These are phyloP conservation scores for Aspergillus pseudoglaucus DNA, from an alignment of 2,329 filamentous ascomycete genomes.

Conservation along the genomic window DNA sequence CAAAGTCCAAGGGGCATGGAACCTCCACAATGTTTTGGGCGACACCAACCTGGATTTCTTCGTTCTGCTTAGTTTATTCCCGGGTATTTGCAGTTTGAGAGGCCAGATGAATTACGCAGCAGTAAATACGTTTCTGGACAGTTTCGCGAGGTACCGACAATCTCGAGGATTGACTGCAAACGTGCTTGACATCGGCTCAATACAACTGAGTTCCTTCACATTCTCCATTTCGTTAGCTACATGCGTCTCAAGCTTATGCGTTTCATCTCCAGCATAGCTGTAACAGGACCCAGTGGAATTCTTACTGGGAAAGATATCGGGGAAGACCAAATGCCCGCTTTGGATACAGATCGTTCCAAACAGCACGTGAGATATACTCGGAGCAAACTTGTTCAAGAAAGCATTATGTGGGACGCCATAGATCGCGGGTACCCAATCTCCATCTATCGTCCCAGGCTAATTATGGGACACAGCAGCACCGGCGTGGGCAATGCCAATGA, in stretches of 20 bases:
- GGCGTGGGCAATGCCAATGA: slow-evolving; percentile 12
- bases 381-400: slow-evolving; percentile 17
- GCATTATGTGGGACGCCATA: slow-evolving; percentile 12
- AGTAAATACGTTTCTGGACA: slow-evolving; percentile 32
- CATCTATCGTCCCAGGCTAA: slow-evolving; percentile 14
- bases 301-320: not conserved
- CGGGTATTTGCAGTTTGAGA: slow-evolving; percentile 23
- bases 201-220: slow-evolving; percentile 1
- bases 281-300: no score
- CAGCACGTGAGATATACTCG: slow-evolving; percentile 12
- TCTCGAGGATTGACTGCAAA: slow-evolving; percentile 8
- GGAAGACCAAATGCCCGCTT: slow-evolving; percentile 6
- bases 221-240: slow-evolving; percentile 2
- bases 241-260: not conserved
- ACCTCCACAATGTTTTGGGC: slow-evolving; percentile 14
- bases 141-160: slow-evolving; percentile 15
- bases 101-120: slow-evolving; percentile 32
- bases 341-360: not conserved
- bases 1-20: slow-evolving; percentile 28
- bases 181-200: slow-evolving; percentile 10
- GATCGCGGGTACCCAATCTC: slow-evolving; percentile 11
- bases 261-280: not conserved
- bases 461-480: slow-evolving; percentile 11
- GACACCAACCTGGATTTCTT: slow-evolving; percentile 36
- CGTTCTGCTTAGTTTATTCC: slow-evolving; percentile 32